Conservation (phyloP, 495 filamentous ascomycete species). For the Chaetomidium leptoderma region DNA sequence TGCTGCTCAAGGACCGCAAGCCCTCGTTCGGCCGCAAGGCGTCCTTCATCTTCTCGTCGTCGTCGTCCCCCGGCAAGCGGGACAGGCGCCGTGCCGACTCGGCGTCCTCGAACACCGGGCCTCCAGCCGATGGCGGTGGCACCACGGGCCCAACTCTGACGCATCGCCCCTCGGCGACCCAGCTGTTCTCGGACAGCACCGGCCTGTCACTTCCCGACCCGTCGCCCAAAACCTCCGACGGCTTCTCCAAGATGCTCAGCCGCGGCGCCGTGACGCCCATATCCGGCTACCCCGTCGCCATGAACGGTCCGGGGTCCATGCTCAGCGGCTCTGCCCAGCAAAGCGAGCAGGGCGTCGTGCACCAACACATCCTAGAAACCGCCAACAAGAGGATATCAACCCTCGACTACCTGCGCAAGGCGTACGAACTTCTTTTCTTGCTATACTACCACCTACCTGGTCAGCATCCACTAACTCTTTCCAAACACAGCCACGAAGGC, state of each 20-base stretch:
- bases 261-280: conserved; percentile 33
- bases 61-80: conserved; percentile 31
- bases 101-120: conserved; percentile 26
- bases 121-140: conserved; percentile 15
- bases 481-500: conserved; percentile 69
- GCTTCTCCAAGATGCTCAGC: conserved; percentile 44
- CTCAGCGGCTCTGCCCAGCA: conserved; percentile 21
- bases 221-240: conserved; percentile 35
- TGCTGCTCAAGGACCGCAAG: conserved; percentile 44
- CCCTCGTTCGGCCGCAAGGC: conserved; percentile 43
- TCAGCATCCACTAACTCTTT: conserved; percentile 23
- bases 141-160: not conserved
- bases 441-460: not conserved
- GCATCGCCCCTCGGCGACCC: conserved; percentile 10
- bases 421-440: conserved; percentile 52
- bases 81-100: conserved; percentile 39
- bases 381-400: conserved; percentile 95
- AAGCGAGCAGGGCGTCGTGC: conserved; percentile 43
- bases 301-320: conserved; percentile 30
- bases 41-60: conserved; percentile 41
- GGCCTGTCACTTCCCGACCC: conserved; percentile 38
- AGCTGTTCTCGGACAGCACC: conserved; percentile 29
- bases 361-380: conserved; percentile 84
- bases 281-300: conserved; percentile 31
- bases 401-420: conserved; percentile 85